These are phyloP conservation scores for Elongisporangium prolatum DNA, from an alignment of 352 stramenopile species.

Conservation along the genomic window DNA sequence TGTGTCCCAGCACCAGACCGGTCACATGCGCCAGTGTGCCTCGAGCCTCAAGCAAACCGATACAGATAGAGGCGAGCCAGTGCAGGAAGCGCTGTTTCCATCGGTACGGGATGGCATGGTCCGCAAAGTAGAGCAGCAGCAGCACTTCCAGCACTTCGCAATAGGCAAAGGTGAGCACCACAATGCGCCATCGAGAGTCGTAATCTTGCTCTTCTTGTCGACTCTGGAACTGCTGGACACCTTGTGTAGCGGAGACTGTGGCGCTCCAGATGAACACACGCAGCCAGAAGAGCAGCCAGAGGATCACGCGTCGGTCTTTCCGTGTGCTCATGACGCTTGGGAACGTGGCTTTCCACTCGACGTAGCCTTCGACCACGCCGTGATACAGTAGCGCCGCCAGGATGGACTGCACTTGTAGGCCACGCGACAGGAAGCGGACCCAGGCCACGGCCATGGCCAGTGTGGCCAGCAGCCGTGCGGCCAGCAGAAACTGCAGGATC, in stretches of 20 bases:
- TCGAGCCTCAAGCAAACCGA: constrained; percentile 24
- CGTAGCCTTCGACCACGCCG: constrained; percentile 22
- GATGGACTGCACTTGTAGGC: constrained; percentile 41
- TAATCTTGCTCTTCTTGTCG: neutral
- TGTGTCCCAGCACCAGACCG: constrained; percentile 12
- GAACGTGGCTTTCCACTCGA: constrained; percentile 30
- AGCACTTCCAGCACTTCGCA: constrained; percentile 51
- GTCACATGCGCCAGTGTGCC: constrained; percentile 15
- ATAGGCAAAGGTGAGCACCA: constrained; percentile 20
- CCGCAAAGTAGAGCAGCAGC: constrained; percentile 51
- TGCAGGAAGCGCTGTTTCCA: constrained; percentile 35
- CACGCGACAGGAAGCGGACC: constrained; percentile 19
- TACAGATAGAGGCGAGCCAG: constrained; percentile 22
- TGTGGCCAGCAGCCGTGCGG: constrained; percentile 35
- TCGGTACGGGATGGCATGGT: constrained; percentile 32
- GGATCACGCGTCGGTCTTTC: constrained; percentile 31
- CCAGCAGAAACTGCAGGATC: constrained; percentile 45
- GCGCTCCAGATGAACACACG: constrained; percentile 63
- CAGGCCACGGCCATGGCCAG: constrained; percentile 34
- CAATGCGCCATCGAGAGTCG: constrained; percentile 8
- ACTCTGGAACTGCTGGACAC: neutral
- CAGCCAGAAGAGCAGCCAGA: constrained; percentile 51
- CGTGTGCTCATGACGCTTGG: constrained; percentile 23
- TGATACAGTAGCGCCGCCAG: constrained; percentile 41
- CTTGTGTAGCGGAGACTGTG: constrained; percentile 23